Base-by-base conservation (phyloP, 176 grass and related monocot species). In the Thalia dealbata region DNA sequence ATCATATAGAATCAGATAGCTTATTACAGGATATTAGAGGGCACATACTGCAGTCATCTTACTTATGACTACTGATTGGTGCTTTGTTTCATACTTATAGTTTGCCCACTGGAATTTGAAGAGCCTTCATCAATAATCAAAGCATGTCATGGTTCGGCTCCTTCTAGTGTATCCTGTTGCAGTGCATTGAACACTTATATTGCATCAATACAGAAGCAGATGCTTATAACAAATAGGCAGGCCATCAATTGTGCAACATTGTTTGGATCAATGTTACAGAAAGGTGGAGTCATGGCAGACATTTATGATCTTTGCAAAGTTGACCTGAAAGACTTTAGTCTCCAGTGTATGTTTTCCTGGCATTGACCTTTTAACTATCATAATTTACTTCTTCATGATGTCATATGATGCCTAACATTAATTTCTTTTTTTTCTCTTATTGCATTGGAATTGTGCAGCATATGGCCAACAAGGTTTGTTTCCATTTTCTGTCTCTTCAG, bases 321-420 rank as follows among this genome's bases (percentile, higher is more conserved):
- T 73, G 93, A 97, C 72, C 82, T 97, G 52, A 97, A 97, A 76
- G 93, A 97, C 82, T 97, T 97, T 78, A 97, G 93, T 62, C 83
- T 97, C 75, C 93, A 92, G 81, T 90, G 93, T 97, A 90, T 76
- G 72, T 46, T 30, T 10, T 32, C 64, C 76, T 84, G 44, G 42
- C 30, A 78, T 80, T 55, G 64, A 16, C 55, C 28, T 25, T 72
- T 82, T 25, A 52, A 19, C 1, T 79, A 63, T 50, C 21, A 25
- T 44, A 61, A 64, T 9, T 73, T 32, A 71, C 48, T 71, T 18
- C 52, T 82, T 22, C 5, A 84, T 73, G 22, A 50, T 71, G 69
- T 78, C 22, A 62, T 62, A 77, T 63, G 42, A 28, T 74, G 59
- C 69, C 65, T 97, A 86, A 97, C 79, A 22, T 76, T 43, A 68